Base-by-base conservation (phyloP, 148 eudicot species). In the Rhododendron williamsianum region DNA sequence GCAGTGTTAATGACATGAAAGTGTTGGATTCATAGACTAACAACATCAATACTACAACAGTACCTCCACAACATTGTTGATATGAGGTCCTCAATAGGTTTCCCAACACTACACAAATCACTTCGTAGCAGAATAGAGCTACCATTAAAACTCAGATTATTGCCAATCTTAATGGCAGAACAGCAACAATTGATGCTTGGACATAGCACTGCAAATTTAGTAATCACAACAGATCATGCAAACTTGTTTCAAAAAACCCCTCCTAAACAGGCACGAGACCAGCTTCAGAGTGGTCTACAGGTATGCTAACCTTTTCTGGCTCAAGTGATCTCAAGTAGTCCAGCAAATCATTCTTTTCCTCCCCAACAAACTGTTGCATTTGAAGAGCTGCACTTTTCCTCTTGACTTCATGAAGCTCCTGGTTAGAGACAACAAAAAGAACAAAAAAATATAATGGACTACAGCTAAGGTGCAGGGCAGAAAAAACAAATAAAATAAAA, bases 341-440 rank as follows among this genome's bases (percentile, higher is more conserved):
- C 86, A 96, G 89, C 91, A 96, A 84, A 87, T 95, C 99, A 82
- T 96, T 96, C 93, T 96, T 94, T 89, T 96, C 98, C 93, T 96
- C 99, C 74, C 99, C 99, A 76, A 95, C 99, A 90, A 96, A 95
- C 86, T 94, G 97, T 89, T 96, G 98, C 98, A 96, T 96, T 87
- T 96, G 98, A 85, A 96, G 96, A 73, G 99, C 99, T 33, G 93
- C 95, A 91, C 87, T 94, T 89, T 95, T 96, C 88, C 98, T 93
- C 91, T 95, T 96, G 81, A 91, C 94, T 88, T 96, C 99, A 87
- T 76, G 91, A 45, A 96, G 91, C 87, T 96, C 99, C 99, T 96
- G 0, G 19, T 71, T 65, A 12, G 78, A 38, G 65, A 74, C n/a
- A 48, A 16, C 21, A 54, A 84, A 45, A 38, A 86, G 33, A 73